Evolutionary conservation across 2,329 filamentous ascomycete species (phyloP), one percentile per base, ranked within the genome.

Genomic region (Aspergillus latus): DNA sequence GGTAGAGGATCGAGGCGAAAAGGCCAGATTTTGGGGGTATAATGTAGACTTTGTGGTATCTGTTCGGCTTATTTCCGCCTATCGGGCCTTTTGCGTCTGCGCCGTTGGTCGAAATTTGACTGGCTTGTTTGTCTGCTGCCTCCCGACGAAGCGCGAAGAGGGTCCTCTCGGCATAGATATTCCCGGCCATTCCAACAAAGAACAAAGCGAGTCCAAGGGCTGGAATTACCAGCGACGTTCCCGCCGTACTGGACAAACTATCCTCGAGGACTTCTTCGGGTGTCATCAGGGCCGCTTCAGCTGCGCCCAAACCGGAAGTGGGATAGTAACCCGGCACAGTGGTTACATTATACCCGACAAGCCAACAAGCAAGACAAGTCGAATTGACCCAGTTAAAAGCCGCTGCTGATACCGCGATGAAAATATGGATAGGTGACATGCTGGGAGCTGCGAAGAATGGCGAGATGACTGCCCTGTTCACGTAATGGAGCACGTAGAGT

Each of bases 141-240:
- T 83, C 80, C 7, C 92, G 82, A 6, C 94, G 83, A 63, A 99
- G 92, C 71, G 94, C 88, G 56, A 93, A 89, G 54, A 99, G 81
- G 65, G 91, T 88, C 68, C 94, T 90, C 72, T 99, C 94, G 69
- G 96, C 90, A 72, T 87, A 90, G 68, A 94, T 90, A 73, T 97
- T 97, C 34, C 83, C 86, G 13, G 86, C 76, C 56, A 97, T 84
- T 0, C 90, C 91, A 58, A 88, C 74, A 59, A 86, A 84, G 80
- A 94, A 97, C 52, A 96, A 69, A 21, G 84, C 79, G 32, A 95
- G 76, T 1, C 94, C 93, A 13, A 86, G 51, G 58, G 80, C 76
- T 44, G 86, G 80, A 32, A 76, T 68, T 55, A 66, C 2, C 1
- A 54, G 39, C 6, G 28, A 39, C 6, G 45, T 49, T 16, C 15